Base-by-base conservation (phyloP, 768 basidiomycete genomes). In the Austroboletus eburneus region DNA sequence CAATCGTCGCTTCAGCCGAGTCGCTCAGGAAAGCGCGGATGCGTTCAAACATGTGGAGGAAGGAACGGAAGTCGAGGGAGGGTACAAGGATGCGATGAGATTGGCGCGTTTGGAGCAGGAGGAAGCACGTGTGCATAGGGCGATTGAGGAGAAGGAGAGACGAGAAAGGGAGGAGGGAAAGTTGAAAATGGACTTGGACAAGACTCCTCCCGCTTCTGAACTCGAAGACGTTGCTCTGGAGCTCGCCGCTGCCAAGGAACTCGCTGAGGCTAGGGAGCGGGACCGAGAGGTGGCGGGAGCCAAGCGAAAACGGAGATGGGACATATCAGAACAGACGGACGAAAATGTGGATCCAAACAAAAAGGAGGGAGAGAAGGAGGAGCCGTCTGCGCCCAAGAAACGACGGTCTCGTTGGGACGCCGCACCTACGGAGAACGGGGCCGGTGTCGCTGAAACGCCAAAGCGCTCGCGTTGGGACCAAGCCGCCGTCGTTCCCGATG, bases 391-490 rank as follows among this genome's bases (percentile, higher is more conserved):
- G 20, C 83, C 90, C 36, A 93, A 90, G 70, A 95, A 95, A 69
- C 85, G 91, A 50, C 83, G 91, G 55, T 97, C 94, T 46, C 79
- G 95, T 40, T 97, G 95, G 95, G 95, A 98, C 66, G 91, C 92
- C 43, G 81, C 92, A 0, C 92, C 94, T 10, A 79, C 85, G 4
- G 91, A 91, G 46, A 76, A 72, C 45, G 4, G 12, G 12, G 57
- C 62, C 27, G 64, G 69, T 30, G 64, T 72, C 8, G 70, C 74
- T 33, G 83, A 90, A 55, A 81, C 86, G 16, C 87, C 89, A 23
- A 94, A 93, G 64, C 85, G 86, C 41, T 97, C 94, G 23, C 81
- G 94, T 42, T 99, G 95, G 96, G 96, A 99, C 66, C 92, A 96
- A 69, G 89, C 91, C 16, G 93, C 96, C 6, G 76, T 78, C 42